Evolutionary conservation across 1,139 yeast genomes (phyloP).

Genomic region (Geotrichum cucujoidarum): DNA sequence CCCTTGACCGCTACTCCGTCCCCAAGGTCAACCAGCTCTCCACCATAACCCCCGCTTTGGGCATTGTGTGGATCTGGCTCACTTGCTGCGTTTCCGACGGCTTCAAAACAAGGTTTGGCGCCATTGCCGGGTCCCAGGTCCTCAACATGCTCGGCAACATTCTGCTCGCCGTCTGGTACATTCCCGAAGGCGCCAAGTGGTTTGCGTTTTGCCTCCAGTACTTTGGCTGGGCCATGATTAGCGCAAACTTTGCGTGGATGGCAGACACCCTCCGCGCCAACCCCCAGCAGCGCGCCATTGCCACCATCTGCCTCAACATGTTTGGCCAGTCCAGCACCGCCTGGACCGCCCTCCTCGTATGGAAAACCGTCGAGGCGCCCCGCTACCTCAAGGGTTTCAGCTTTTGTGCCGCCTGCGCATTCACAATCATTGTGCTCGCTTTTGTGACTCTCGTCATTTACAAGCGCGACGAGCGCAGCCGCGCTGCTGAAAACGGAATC

Average conservation of each 20-base stretch:
- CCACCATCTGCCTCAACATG: slow-evolving; percentile 39
- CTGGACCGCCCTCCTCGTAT: slow-evolving; percentile 29
- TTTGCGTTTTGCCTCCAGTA: slow-evolving; percentile 46
- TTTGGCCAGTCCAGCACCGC: slow-evolving; percentile 36
- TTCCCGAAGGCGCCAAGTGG: slow-evolving; percentile 44
- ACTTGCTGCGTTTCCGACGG: slow-evolving; percentile 49
- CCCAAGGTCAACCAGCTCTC: slow-evolving; percentile 42
- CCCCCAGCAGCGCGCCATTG: slow-evolving; percentile 41
- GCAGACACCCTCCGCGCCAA: slow-evolving; percentile 24
- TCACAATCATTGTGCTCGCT: slow-evolving; percentile 43
- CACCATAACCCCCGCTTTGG: slow-evolving; percentile 50
- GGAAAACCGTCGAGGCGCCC: slow-evolving; percentile 52
- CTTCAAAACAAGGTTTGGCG: slow-evolving; percentile 52
- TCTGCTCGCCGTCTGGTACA: slow-evolving; percentile 46
- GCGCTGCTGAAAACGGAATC: slow-evolving; percentile 50
- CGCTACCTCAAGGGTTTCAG: slow-evolving; percentile 47
- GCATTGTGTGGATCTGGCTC: slow-evolving; percentile 45
- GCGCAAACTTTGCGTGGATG: slow-evolving; percentile 33
- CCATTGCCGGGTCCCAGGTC: slow-evolving; percentile 50
- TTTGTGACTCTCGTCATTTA: slow-evolving; percentile 52
- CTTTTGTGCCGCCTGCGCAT: slow-evolving; percentile 51
- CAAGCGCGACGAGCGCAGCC: slow-evolving; percentile 51
- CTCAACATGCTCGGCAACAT: slow-evolving; percentile 44
- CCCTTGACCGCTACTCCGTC: slow-evolving; percentile 39
- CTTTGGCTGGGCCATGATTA: slow-evolving; percentile 44